Conservation (phyloP, 768 basidiomycete genomes). For the Symmetrospora coprosmae region DNA sequence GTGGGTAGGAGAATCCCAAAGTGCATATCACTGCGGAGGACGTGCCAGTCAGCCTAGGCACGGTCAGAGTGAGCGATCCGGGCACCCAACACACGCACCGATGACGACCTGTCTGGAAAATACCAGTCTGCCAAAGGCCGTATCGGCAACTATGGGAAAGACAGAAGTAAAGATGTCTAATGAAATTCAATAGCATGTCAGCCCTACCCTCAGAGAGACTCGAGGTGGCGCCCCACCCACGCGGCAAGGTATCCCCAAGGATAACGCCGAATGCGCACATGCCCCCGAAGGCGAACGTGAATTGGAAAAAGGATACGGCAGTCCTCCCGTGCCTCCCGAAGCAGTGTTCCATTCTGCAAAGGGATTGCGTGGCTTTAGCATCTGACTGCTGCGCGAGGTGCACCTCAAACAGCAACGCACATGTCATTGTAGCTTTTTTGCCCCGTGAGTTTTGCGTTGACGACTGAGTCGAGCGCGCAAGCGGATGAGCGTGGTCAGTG, state of each 20-base stretch:
- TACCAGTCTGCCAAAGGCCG: not conserved
- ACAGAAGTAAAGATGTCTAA: conserved; percentile 36
- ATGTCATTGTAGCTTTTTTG: conserved; percentile 42
- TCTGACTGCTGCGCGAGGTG: no score
- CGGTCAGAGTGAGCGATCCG: no score
- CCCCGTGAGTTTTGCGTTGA: conserved; percentile 91
- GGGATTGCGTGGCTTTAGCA: no score
- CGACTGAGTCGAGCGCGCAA: conserved; percentile 43
- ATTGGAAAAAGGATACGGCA: conserved; percentile 91
- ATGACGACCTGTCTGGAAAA: conserved; percentile 13
- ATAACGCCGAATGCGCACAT: conserved; percentile 99
- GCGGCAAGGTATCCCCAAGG: conserved; percentile 85
- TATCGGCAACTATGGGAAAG: not conserved
- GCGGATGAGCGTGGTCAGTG: not conserved
- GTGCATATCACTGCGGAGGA: not conserved
- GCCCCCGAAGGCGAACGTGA: conserved; percentile 91
- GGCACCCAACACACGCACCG: no score
- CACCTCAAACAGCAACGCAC: no score
- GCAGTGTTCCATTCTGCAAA: conserved; percentile 28
- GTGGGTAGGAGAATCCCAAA: conserved; percentile 69
- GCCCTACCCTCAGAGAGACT: not conserved
- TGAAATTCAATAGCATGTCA: conserved; percentile 76
- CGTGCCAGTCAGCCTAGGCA: not conserved
- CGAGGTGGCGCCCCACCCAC: no score
- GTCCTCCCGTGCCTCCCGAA: conserved; percentile 84